Percentiles rank a stretch among this genome's conserved stretches.
phyloP scores from a whole-genome alignment of 2,329 filamentous ascomycete species.

The Conoideocrella luteorostrata region DNA sequence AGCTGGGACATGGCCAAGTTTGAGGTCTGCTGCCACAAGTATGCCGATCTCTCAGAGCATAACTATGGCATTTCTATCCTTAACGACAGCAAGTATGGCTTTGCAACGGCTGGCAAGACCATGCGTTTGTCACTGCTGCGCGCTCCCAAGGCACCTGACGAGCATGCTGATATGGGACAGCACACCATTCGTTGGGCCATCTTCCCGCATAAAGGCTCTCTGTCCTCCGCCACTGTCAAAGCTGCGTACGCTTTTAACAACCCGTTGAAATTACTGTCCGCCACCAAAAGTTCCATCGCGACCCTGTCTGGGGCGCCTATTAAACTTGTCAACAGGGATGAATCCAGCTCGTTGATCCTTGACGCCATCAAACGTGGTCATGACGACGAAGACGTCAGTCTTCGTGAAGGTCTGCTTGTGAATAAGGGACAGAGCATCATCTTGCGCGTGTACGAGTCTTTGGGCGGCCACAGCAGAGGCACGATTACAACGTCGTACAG shows the following conservation, averaged over 20 bases:
- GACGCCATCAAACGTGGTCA: slow-evolving; percentile 93
- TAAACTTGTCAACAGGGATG: slow-evolving; percentile 54
- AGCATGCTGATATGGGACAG: slow-evolving; percentile 85
- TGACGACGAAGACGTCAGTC: slow-evolving; percentile 68
- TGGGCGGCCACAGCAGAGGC: slow-evolving; percentile 75
- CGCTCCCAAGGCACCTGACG: slow-evolving; percentile 87
- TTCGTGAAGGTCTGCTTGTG: slow-evolving; percentile 52
- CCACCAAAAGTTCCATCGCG: slow-evolving; percentile 20
- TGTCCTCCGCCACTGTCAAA: slow-evolving; percentile 68
- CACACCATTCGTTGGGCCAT: slow-evolving; percentile 89
- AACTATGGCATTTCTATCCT: slow-evolving; percentile 87
- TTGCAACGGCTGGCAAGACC: slow-evolving; percentile 78
- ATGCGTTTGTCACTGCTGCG: slow-evolving; percentile 87
- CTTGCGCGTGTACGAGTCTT: slow-evolving; percentile 76
- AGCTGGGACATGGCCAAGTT: slow-evolving; percentile 97
- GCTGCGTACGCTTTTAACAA: slow-evolving; percentile 90
- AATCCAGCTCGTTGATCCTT: slow-evolving; percentile 60
- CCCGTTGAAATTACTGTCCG: slow-evolving; percentile 47
- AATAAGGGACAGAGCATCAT: slow-evolving; percentile 74
- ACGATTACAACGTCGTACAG: slow-evolving; percentile 61
- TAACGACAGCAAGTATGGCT: slow-evolving; percentile 95
- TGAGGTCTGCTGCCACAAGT: slow-evolving; percentile 93
- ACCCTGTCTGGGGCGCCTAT: slow-evolving; percentile 42
- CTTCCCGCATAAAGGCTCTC: slow-evolving; percentile 69
- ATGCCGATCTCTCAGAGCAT: slow-evolving; percentile 82